Evolutionary conservation across 2,329 filamentous ascomycete genomes (phyloP).

Genomic region (Fusarium annulatum): DNA sequence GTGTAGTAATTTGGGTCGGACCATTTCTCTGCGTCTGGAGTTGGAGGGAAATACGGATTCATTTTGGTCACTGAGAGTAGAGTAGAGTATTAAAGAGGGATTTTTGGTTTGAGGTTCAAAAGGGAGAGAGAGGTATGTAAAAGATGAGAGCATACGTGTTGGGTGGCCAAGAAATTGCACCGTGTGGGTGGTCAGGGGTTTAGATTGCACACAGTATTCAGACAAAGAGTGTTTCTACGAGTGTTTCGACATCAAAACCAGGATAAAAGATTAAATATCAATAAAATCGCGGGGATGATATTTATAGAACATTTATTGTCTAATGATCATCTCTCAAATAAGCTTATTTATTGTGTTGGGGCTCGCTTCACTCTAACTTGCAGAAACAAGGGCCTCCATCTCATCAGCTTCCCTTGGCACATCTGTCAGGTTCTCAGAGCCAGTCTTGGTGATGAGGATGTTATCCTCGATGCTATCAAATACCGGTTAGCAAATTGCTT

Average conservation of each 20-base stretch:
- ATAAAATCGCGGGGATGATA: not conserved
- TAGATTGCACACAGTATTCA: constrained; percentile 24
- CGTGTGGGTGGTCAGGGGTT: constrained; percentile 28
- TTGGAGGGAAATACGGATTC: constrained; percentile 10
- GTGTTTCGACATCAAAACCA: not conserved
- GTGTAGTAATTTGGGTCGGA: constrained; percentile 21
- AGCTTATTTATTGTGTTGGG: not conserved
- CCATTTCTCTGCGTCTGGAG: constrained; percentile 20
- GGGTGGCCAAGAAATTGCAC: constrained; percentile 40
- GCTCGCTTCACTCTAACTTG: constrained; percentile 19
- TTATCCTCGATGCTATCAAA: constrained; percentile 71
- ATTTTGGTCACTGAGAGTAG: not conserved
- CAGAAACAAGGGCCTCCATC: constrained; percentile 60
- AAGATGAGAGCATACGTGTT: constrained; percentile 1
- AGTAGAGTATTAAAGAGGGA: not conserved
- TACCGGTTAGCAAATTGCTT: constrained; percentile 34
- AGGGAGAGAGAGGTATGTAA: constrained; percentile 17
- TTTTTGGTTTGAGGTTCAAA: not conserved
- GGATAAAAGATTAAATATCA: not conserved
- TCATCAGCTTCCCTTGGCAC: constrained; percentile 75
- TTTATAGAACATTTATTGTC: constrained; percentile 8
- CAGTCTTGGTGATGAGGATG: constrained; percentile 75
- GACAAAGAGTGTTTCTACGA: not conserved
- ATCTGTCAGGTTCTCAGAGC: constrained; percentile 78
- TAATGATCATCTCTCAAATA: not conserved